These are phyloP conservation scores for Plicaturopsis crispa DNA, from an alignment of 768 basidiomycete species.

Conservation along the genomic window DNA sequence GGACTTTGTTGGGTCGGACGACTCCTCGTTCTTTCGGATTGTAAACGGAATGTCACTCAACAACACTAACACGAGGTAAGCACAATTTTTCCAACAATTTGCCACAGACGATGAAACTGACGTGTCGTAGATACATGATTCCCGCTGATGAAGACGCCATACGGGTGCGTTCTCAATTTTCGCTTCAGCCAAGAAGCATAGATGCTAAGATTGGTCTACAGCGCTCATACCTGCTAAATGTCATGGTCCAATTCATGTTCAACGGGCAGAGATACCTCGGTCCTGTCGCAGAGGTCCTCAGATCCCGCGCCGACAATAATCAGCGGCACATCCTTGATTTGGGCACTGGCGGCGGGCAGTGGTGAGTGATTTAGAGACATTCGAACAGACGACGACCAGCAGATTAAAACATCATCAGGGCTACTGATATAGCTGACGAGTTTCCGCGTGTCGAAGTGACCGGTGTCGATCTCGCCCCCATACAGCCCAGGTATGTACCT, in stretches of 20 bases:
- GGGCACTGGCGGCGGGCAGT: conserved; percentile 61
- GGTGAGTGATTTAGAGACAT: conserved; percentile 28
- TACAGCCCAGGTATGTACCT: conserved; percentile 53
- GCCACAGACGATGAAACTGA: no score
- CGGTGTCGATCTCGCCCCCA: conserved; percentile 65
- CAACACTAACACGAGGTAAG: conserved; percentile 45
- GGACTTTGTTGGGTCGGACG: conserved; percentile 35
- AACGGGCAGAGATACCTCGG: conserved; percentile 59
- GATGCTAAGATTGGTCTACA: conserved; percentile 16
- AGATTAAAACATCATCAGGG: conserved; percentile 30
- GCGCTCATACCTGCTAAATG: conserved; percentile 58
- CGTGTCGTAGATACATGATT: no score
- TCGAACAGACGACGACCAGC: background rate
- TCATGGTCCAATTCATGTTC: conserved; percentile 58
- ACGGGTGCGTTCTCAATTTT: conserved; percentile 29
- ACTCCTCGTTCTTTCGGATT: conserved; percentile 44
- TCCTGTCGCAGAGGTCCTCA: conserved; percentile 50
- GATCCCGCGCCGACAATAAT: conserved; percentile 19
- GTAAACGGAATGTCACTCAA: conserved; percentile 49
- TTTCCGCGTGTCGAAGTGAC: conserved; percentile 62
- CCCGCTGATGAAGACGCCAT: conserved; percentile 59
- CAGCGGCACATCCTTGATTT: conserved; percentile 49
- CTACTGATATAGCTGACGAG: conserved; percentile 67
- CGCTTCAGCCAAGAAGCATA: background rate
- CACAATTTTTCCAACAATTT: no score